Conservation (phyloP, 75 land plant species). For the Cryptomeria japonica region DNA sequence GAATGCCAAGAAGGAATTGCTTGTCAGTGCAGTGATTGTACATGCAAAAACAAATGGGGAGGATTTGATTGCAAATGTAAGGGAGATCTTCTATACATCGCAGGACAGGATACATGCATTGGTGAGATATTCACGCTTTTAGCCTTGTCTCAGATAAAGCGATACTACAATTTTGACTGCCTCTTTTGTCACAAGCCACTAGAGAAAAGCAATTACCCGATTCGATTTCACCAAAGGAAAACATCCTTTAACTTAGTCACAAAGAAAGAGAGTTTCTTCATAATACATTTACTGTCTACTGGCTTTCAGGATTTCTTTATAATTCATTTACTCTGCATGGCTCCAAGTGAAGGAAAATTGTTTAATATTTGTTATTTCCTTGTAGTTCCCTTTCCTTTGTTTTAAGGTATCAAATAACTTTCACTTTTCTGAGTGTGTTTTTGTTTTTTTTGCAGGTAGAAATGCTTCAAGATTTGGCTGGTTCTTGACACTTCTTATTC, state of each 20-base stretch:
- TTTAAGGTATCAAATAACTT: not conserved
- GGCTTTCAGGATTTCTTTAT: not conserved
- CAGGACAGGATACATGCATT: conserved; percentile 60
- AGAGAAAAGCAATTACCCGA: not conserved
- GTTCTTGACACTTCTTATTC: conserved; percentile 42
- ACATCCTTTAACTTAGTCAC: not conserved
- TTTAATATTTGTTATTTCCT: not conserved
- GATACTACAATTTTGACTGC: not conserved
- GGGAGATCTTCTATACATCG: conserved; percentile 50
- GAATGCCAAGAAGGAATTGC: conserved; percentile 49
- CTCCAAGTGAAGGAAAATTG: not conserved
- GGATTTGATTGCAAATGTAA: conserved; percentile 53
- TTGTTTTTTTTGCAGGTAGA: conserved; percentile 32
- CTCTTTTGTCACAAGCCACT: not conserved
- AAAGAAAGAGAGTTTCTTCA: too few species aligned
- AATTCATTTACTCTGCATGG: not conserved
- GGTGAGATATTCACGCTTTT: conserved; percentile 21
- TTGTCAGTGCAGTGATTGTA: conserved; percentile 46
- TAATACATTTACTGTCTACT: too few species aligned
- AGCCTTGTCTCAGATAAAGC: not conserved
- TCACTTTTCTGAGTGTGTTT: not conserved
- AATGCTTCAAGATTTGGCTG: conserved; percentile 49
- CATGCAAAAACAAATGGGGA: conserved; percentile 64
- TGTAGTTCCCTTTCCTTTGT: not conserved
- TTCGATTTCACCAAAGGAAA: not conserved